Evolutionary conservation across 1,284 basidiomycete genomes (phyloP).

Genomic region (Trametes sp.): DNA sequence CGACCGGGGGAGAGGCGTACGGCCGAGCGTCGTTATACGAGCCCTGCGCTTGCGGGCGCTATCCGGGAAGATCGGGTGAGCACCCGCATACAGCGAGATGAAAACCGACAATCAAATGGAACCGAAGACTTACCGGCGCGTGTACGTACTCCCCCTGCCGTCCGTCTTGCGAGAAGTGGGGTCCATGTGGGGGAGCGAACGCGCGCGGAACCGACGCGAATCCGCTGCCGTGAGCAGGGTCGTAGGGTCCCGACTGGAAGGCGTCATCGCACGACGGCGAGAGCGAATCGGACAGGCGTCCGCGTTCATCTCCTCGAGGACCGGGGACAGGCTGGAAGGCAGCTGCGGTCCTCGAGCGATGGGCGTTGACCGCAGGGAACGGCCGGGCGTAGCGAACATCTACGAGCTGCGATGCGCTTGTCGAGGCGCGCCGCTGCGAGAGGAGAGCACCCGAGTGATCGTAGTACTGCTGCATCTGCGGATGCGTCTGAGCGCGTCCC

Average conservation of each 20-base stretch:
- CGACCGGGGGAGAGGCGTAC: neutral
- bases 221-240: neutral
- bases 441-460: neutral
- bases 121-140: conserved; percentile 2
- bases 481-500: neutral
- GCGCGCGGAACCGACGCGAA: conserved; percentile 8
- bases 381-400: neutral
- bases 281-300: neutral
- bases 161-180: neutral
- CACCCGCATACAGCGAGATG: neutral
- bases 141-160: neutral
- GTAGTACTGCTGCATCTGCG: conserved; percentile 7
- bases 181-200: conserved; percentile 11
- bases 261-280: neutral
- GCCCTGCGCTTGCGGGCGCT: neutral
- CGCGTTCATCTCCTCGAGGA: neutral
- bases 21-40: neutral
- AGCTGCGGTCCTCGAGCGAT: neutral
- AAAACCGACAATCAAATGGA: conserved; percentile 4
- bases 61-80: conserved; percentile 23
- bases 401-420: neutral
- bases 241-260: neutral
- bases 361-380: neutral
- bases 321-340: neutral
- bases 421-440: too few species aligned